Evolutionary conservation across 129 eudicot genomes (phyloP).

Genomic region (Centaurea solstitialis): DNA sequence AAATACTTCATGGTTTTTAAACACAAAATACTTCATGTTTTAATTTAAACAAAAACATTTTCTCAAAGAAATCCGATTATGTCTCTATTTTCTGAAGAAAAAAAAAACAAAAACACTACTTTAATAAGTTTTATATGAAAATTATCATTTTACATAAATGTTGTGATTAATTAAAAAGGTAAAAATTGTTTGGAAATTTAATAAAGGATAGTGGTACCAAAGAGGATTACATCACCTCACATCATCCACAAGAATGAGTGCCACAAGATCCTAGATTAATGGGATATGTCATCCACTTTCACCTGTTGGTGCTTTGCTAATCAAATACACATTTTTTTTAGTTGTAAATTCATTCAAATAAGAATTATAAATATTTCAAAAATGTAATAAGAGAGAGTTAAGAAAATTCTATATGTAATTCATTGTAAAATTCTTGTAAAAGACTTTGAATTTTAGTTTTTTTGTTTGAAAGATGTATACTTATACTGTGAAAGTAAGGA

Average conservation of each 20-base stretch:
- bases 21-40: neutral
- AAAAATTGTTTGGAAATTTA: neutral
- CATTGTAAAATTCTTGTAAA: too few species aligned
- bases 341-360: too few species aligned
- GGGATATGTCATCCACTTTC: conserved; percentile 29
- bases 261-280: conserved; percentile 29
- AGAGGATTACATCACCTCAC: conserved; percentile 34
- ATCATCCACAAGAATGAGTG: conserved; percentile 25
- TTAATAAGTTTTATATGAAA: neutral
- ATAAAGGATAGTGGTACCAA: conserved; percentile 13
- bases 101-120: neutral
- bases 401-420: too few species aligned
- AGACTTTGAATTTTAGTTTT: too few species aligned
- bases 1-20: too few species aligned
- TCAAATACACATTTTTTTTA: neutral
- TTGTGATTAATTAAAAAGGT: neutral
- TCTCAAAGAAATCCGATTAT: neutral
- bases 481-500: too few species aligned
- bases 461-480: too few species aligned
- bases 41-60: neutral
- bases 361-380: too few species aligned
- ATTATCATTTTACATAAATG: neutral
- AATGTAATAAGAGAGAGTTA: too few species aligned
- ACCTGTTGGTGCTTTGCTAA: neutral
- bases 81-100: neutral